Evolutionary conservation across 2,329 filamentous ascomycete species (phyloP).

Genomic region (Keithomyces neogunnii): DNA sequence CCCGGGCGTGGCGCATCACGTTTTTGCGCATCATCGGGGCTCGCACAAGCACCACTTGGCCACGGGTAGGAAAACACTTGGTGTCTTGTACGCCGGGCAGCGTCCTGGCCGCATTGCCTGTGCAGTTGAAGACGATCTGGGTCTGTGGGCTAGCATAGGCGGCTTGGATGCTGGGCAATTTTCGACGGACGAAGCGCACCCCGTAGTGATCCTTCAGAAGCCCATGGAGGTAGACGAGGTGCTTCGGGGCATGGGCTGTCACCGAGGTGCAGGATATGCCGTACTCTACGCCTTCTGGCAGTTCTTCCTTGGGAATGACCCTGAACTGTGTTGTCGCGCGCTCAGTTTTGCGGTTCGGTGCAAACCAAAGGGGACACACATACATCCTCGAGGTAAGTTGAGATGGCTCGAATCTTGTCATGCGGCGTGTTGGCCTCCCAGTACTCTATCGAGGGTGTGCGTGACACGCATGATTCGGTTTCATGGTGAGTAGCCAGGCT

Average conservation of each 20-base stretch:
- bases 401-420: slow-evolving; percentile 32
- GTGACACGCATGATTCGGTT: slow-evolving; percentile 24
- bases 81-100: slow-evolving; percentile 27
- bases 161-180: slow-evolving; percentile 16
- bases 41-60: slow-evolving; percentile 27
- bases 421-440: slow-evolving; percentile 30
- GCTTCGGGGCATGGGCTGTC: slow-evolving; percentile 28
- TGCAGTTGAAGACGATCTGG: slow-evolving; percentile 26
- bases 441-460: slow-evolving; percentile 30
- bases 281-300: slow-evolving; percentile 24
- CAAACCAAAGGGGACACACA: background rate
- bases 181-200: slow-evolving; percentile 22
- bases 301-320: slow-evolving; percentile 17
- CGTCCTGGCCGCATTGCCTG: slow-evolving; percentile 23
- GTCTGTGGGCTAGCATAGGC: slow-evolving; percentile 19
- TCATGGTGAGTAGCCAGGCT: slow-evolving; percentile 21
- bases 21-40: slow-evolving; percentile 25
- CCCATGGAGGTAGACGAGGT: slow-evolving; percentile 22
- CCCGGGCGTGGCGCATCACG: slow-evolving; percentile 28
- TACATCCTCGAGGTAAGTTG: slow-evolving; percentile 31
- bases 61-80: slow-evolving; percentile 31
- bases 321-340: slow-evolving; percentile 16
- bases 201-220: slow-evolving; percentile 19
- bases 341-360: too few species aligned
- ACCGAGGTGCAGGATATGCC: slow-evolving; percentile 27